These are phyloP conservation scores for Lactarius indigo DNA, from an alignment of 768 basidiomycete species.

Conservation along the genomic window DNA sequence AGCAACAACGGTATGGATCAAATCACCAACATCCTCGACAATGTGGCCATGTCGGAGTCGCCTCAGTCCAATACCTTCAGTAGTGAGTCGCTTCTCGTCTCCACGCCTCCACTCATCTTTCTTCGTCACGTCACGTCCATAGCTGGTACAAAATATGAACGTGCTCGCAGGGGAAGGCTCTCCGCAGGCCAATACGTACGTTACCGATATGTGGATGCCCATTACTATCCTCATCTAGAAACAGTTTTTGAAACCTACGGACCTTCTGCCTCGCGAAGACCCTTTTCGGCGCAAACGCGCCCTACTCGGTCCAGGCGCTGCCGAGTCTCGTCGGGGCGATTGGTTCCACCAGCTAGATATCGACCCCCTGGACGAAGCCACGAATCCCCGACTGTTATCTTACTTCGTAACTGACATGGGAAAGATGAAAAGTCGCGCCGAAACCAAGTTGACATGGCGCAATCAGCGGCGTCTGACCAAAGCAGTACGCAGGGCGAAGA, in stretches of 20 bases:
- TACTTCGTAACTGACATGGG: conserved; percentile 70
- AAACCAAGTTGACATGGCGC: conserved; percentile 71
- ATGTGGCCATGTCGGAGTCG: neutral
- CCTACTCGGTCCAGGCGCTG: conserved; percentile 53
- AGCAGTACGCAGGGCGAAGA: conserved; percentile 83
- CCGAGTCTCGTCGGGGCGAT: conserved; percentile 56
- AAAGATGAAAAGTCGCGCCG: conserved; percentile 67
- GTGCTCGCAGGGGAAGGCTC: conserved; percentile 18
- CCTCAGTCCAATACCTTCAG: conserved; percentile 8
- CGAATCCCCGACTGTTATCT: conserved; percentile 56
- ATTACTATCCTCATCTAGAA: conserved; percentile 7
- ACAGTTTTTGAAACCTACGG: conserved; percentile 48
- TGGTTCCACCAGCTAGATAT: conserved; percentile 67
- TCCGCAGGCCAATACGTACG: conserved; percentile 26
- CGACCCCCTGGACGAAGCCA: conserved; percentile 68
- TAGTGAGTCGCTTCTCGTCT: neutral
- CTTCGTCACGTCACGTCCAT: neutral
- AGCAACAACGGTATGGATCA: neutral
- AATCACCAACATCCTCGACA: conserved; percentile 18
- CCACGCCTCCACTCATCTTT: neutral
- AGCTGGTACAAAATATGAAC: conserved; percentile 19
- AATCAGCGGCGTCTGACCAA: conserved; percentile 77
- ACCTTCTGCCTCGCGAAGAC: conserved; percentile 38
- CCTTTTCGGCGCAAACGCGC: conserved; percentile 30
- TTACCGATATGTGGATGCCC: conserved; percentile 9